Percentiles rank a stretch among this genome's conserved stretches.
phyloP scores from a whole-genome alignment of 1,139 yeast genomes.

The Saccharomycopsis hybrid region DNA sequence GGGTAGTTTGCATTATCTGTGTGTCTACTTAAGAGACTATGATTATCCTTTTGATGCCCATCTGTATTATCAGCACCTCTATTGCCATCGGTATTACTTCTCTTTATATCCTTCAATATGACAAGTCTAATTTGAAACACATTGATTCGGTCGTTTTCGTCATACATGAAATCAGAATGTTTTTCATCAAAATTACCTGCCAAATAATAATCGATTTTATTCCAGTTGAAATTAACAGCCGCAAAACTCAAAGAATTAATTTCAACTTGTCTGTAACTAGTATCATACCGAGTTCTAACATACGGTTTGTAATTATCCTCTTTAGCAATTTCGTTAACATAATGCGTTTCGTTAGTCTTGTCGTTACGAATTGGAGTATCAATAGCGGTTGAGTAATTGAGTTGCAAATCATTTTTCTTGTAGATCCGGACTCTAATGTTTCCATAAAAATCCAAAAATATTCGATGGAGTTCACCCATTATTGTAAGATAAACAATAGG shows the following conservation, averaged over 20 bases:
- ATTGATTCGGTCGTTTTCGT: slow-evolving; percentile 42
- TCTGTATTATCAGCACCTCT: no score
- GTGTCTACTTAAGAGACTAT: neutral
- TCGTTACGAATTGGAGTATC: neutral
- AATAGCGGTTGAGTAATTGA: neutral
- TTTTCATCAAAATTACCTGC: slow-evolving; percentile 65
- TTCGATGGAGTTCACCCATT: slow-evolving; percentile 17
- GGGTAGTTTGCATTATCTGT: neutral
- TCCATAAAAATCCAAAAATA: slow-evolving; percentile 16
- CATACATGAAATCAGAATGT: slow-evolving; percentile 40
- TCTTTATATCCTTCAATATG: slow-evolving; percentile 34
- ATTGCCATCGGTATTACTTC: slow-evolving; percentile 21
- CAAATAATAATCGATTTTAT: slow-evolving; percentile 76
- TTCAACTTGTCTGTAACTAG: slow-evolving; percentile 51
- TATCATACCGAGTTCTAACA: slow-evolving; percentile 75
- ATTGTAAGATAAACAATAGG: slow-evolving; percentile 15
- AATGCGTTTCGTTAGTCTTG: no score
- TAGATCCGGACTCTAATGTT: slow-evolving; percentile 13
- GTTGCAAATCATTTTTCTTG: neutral
- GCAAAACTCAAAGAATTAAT: slow-evolving; percentile 50
- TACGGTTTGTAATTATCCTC: slow-evolving; percentile 30
- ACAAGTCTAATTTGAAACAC: slow-evolving; percentile 76
- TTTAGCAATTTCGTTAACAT: neutral
- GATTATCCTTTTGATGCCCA: neutral
- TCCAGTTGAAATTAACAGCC: slow-evolving; percentile 73